Conservation (phyloP, 805 yeast species). For the Saccharomycopsis sp. region DNA sequence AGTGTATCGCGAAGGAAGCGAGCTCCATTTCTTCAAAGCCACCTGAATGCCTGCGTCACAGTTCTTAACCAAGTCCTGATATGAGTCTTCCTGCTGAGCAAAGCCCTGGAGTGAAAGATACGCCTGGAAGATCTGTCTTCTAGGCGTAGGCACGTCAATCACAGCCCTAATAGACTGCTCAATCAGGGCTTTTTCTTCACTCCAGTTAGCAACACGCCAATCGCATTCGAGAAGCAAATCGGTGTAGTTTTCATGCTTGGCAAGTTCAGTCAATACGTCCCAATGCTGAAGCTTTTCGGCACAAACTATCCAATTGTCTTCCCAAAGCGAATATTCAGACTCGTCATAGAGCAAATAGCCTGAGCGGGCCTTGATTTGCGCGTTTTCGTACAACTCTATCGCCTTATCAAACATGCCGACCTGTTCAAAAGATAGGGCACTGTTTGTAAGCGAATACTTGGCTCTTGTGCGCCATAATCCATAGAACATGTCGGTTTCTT, state of each 20-base stretch:
- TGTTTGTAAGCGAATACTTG: conserved; percentile 83
- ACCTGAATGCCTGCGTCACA: conserved; percentile 96
- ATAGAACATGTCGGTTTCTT: conserved; percentile 94
- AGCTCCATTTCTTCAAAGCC: conserved; percentile 88
- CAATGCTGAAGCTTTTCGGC: conserved; percentile 97
- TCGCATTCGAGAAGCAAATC: conserved; percentile 96
- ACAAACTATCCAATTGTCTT: conserved; percentile 96
- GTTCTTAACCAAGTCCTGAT: conserved; percentile 73
- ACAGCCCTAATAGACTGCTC: conserved; percentile 92
- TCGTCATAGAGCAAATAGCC: conserved; percentile 95
- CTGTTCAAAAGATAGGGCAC: conserved; percentile 91
- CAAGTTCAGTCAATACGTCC: conserved; percentile 94
- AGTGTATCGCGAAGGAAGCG: conserved; percentile 65
- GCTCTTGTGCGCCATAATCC: conserved; percentile 97
- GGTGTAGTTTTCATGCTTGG: conserved; percentile 96
- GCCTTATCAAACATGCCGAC: conserved; percentile 94
- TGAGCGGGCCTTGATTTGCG: conserved; percentile 93
- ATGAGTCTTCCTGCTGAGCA: conserved; percentile 81
- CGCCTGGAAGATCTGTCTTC: conserved; percentile 92
- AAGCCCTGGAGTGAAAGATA: conserved; percentile 88
- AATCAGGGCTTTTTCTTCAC: conserved; percentile 84
- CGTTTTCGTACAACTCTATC: conserved; percentile 86
- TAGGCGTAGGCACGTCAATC: conserved; percentile 97
- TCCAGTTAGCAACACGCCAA: conserved; percentile 99
- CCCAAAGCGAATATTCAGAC: conserved; percentile 94